phyloP scores from a whole-genome alignment of 345 rosid genomes.

The Heritiera littoralis region DNA sequence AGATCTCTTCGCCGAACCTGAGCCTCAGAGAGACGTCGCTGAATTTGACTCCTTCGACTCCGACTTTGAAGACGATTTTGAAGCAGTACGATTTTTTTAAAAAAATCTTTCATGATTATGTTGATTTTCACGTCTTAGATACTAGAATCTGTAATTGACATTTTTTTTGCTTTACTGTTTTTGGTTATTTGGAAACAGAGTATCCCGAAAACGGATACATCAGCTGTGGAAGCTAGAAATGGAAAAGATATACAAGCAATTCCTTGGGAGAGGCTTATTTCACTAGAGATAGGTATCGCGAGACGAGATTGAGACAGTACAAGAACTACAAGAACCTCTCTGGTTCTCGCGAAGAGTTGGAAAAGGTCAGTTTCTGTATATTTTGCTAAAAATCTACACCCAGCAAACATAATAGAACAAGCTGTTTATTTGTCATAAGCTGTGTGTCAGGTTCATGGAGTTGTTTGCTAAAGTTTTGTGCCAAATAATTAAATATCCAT shows the following conservation, averaged over 20 bases:
- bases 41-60: slow-evolving; percentile 37
- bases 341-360: too few species aligned
- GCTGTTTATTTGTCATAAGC: too few species aligned
- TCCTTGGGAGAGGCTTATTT: slow-evolving; percentile 86
- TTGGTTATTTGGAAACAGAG: slow-evolving; percentile 36
- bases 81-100: slow-evolving; percentile 34
- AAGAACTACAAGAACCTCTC: slow-evolving; percentile 74
- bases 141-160: neutral
- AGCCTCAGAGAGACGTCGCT: slow-evolving; percentile 21
- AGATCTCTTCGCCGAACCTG: slow-evolving; percentile 30
- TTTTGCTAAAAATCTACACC: too few species aligned
- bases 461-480: too few species aligned
- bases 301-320: slow-evolving; percentile 64
- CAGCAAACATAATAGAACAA: too few species aligned
- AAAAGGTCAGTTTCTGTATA: too few species aligned
- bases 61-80: slow-evolving; percentile 68
- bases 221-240: slow-evolving; percentile 77
- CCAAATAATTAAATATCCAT: too few species aligned
- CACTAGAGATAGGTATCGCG: slow-evolving; percentile 70
- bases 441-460: too few species aligned
- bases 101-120: neutral
- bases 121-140: slow-evolving; percentile 6
- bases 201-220: slow-evolving; percentile 63
- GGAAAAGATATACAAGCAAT: slow-evolving; percentile 95
- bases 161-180: neutral